Evolutionary conservation across 345 rosid genomes (phyloP), one percentile per base, ranked within the genome.

Genomic region (Physaria fendleri): DNA sequence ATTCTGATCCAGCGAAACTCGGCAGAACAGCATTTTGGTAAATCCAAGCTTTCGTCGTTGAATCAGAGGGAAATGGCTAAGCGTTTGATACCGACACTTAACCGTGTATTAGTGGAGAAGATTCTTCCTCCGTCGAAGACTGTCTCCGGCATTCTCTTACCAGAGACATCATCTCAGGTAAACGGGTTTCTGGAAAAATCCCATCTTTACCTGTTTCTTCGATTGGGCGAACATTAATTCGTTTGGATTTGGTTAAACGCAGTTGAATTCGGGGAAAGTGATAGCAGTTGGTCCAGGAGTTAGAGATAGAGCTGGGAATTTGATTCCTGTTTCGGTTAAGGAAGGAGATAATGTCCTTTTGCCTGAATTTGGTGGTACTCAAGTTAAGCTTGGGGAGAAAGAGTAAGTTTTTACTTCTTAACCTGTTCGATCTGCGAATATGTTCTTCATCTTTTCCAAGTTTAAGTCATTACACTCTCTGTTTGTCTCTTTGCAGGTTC

Each of bases 291-390:
- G 97, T 11, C 95, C 89, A 5, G 97, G 95, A 18, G 63, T 78
- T 25, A 77, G 77, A 23, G 80, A 64, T 59, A 66, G 78, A 56
- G 79, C 85, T 42, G 92, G 90, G 46, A 82, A 86, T 34, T 66
- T 54, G 11, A 78, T 84, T 49, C 90, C 90, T 6, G 74, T 82
- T 11, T 66, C 64, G 39, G 78, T 86, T 33, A 84, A 86, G 80
- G 92, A 89, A 82, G 97, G 92, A 6, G 95, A 86, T 51, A 79
- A 72, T 2, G 95, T 90, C 29, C 90, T 86, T 63, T 76, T 90
- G 72, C 82, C 90, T 6, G 85, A 81, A 24, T 86, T 78, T 42
- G 88, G 81, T 0, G 92, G 97, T 37, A 81, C 88, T 32, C 76
- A 90, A 76, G 90, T 87, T 24, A 86, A 87, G 78, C 88, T 90